Percentiles rank a stretch among this genome's conserved stretches.
Conservation (phyloP, 2,329 filamentous ascomycete genomes). For the Dendryphion nanum region DNA sequence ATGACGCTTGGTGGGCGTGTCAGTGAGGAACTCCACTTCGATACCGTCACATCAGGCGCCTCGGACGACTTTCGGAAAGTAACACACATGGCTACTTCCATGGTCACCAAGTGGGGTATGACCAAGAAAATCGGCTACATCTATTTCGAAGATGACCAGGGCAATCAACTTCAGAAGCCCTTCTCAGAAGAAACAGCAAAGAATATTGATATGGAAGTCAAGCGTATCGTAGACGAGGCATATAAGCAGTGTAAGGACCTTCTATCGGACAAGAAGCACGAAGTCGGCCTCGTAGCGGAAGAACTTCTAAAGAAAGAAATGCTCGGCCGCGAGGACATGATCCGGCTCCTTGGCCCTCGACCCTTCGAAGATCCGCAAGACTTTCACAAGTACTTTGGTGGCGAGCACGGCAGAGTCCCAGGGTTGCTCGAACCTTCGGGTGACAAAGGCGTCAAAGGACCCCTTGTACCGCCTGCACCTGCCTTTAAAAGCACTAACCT, state of each 20-base stretch:
- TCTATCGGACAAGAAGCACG: conserved; percentile 78
- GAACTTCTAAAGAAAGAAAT: conserved; percentile 92
- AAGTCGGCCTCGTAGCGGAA: conserved; percentile 87
- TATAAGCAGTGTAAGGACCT: conserved; percentile 88
- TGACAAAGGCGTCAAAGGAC: conserved; percentile 33
- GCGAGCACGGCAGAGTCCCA: conserved; percentile 34
- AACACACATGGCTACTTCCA: conserved; percentile 88
- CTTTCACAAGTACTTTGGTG: conserved; percentile 87
- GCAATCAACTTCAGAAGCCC: conserved; percentile 84
- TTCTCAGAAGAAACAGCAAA: conserved; percentile 94
- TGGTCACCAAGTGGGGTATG: conserved; percentile 99
- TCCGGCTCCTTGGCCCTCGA: conserved; percentile 78
- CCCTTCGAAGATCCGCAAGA: conserved; percentile 84
- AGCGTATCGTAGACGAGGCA: conserved; percentile 85
- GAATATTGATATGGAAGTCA: conserved; percentile 87
- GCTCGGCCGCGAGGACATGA: conserved; percentile 85
- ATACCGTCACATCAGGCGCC: conserved; percentile 91
- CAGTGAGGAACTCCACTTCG: conserved; percentile 94
- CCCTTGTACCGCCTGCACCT: conserved; percentile 31
- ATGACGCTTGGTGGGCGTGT: conserved; percentile 97
- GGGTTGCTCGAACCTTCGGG: conserved; percentile 33
- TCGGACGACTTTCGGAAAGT: conserved; percentile 99
- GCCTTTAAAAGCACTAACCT: conserved; percentile 10
- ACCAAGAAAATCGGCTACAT: conserved; percentile 89
- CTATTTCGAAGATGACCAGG: conserved; percentile 80